Percentiles rank a stretch among this genome's conserved stretches.
phyloP scores from a whole-genome alignment of 2,329 filamentous ascomycete genomes.

The Aspergillus luchuensis region DNA sequence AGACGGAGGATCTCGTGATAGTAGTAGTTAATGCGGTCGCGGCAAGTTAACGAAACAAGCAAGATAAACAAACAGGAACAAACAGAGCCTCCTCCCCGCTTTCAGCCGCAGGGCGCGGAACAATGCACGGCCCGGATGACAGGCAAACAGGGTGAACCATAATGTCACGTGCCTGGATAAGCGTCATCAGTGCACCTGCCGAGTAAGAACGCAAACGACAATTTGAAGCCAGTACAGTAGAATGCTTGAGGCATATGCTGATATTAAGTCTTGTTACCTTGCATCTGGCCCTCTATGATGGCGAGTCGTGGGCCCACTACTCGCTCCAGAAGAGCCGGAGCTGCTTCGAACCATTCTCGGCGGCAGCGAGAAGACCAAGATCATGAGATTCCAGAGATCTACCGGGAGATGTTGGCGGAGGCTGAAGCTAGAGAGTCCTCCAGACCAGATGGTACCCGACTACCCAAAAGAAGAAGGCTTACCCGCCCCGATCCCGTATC shows the following conservation, averaged over 20 bases:
- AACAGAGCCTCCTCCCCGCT: no score
- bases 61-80: no score
- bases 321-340: constrained; percentile 20
- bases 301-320: constrained; percentile 17
- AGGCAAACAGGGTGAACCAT: not conserved
- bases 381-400: constrained; percentile 39
- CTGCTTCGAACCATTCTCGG: constrained; percentile 13
- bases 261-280: no score
- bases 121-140: not conserved
- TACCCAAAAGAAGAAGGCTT: constrained; percentile 44
- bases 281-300: not conserved
- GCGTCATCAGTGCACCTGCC: not conserved
- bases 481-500: constrained; percentile 27
- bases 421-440: constrained; percentile 37
- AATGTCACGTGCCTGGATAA: not conserved
- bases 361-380: constrained; percentile 20
- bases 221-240: not conserved
- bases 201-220: not conserved
- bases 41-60: no score
- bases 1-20: no score
- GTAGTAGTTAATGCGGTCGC: no score
- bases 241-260: not conserved
- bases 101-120: not conserved
- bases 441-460: constrained; percentile 27
- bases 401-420: constrained; percentile 47